phyloP scores from a whole-genome alignment of 2,329 filamentous ascomycete genomes.

The Fusarium denticulatum region DNA sequence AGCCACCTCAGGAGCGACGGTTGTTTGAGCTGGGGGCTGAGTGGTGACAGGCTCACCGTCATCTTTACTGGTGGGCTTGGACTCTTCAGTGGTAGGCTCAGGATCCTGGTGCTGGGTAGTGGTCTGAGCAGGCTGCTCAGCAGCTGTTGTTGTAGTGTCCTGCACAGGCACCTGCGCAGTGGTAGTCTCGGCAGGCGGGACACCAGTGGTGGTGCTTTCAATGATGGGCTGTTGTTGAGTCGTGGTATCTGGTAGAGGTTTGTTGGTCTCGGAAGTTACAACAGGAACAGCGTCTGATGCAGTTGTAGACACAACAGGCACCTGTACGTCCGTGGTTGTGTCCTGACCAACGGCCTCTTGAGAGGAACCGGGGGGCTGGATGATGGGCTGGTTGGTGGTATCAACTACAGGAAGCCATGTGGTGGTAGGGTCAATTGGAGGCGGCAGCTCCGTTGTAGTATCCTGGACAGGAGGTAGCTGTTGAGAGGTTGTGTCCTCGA shows the following conservation, averaged over 20 bases:
- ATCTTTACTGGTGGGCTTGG: neutral
- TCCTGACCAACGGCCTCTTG: neutral
- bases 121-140: neutral
- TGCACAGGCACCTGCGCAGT: neutral
- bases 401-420: neutral
- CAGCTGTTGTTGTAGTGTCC: neutral
- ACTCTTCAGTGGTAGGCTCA: neutral
- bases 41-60: slow-evolving; percentile 5
- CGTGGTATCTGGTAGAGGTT: neutral
- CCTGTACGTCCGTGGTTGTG: neutral
- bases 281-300: neutral
- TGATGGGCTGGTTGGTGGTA: neutral
- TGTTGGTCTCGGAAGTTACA: neutral
- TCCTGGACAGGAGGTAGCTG: neutral
- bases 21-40: slow-evolving; percentile 17
- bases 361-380: neutral
- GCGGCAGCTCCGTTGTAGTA: neutral
- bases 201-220: neutral
- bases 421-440: neutral
- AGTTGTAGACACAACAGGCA: neutral
- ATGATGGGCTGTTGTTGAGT: neutral
- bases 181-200: neutral
- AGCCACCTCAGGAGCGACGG: slow-evolving; percentile 14
- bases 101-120: neutral
- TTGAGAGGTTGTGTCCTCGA: neutral